Conservation (phyloP, 768 basidiomycete species). For the Mrakia frigida region DNA sequence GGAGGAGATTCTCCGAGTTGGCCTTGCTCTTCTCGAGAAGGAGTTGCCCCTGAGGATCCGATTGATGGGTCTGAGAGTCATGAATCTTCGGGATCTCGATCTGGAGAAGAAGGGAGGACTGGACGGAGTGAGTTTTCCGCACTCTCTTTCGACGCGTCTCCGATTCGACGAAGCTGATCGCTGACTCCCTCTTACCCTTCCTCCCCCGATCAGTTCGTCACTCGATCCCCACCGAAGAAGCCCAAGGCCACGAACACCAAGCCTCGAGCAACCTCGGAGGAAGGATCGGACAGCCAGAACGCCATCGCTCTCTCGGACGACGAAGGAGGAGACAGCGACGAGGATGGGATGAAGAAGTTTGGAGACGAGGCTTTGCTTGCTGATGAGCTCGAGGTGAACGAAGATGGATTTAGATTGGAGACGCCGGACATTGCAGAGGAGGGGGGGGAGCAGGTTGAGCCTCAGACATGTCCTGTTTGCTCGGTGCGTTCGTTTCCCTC, state of each 20-base stretch:
- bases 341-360: background rate
- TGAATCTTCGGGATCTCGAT: slow-evolving; percentile 77
- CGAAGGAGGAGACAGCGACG: background rate
- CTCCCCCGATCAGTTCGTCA: slow-evolving; percentile 52
- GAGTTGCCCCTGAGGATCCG: slow-evolving; percentile 75
- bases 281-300: slow-evolving; percentile 17
- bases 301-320: slow-evolving; percentile 11
- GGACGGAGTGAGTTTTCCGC: slow-evolving; percentile 55
- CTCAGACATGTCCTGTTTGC: slow-evolving; percentile 17
- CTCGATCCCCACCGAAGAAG: slow-evolving; percentile 48
- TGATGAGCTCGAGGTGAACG: background rate
- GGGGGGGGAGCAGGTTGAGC: slow-evolving; percentile 24
- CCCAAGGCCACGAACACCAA: slow-evolving; percentile 39
- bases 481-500: slow-evolving; percentile 1
- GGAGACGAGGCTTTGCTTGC: slow-evolving; percentile 3
- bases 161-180: background rate
- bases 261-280: background rate
- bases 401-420: background rate
- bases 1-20: slow-evolving; percentile 56
- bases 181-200: slow-evolving; percentile 9
- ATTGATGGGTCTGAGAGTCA: slow-evolving; percentile 80
- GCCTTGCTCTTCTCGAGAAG: slow-evolving; percentile 70
- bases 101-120: slow-evolving; percentile 60
- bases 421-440: slow-evolving; percentile 12
- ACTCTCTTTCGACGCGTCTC: background rate